Base-by-base conservation (phyloP, 108 stramenopile species). In the Parmales sp. region DNA sequence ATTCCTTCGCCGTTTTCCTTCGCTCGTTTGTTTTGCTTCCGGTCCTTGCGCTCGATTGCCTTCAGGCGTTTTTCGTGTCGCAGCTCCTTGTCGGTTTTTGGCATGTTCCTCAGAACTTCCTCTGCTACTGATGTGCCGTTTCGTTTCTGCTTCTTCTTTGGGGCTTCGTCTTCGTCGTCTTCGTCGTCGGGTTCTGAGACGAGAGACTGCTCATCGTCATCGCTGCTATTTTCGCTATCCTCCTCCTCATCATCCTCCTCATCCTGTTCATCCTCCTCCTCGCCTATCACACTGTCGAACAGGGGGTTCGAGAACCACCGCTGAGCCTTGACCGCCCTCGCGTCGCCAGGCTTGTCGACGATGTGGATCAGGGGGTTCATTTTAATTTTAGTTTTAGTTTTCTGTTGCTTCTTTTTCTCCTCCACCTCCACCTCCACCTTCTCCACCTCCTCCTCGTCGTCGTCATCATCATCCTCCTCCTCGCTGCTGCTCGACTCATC, bases 1-100 rank as follows among this genome's bases (percentile, higher is more conserved):
- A 95, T 89, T 28, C 82, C 91, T 64, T 83, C 84, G 20, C 86
- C 88, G 20, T 85, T 72, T 23, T 76, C 72, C 34, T 80, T 78
- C 19, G 88, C 87, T 34, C 81, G 81, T 38, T 90, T 80, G 11
- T 78, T 82, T 66, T 88, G 79, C 45, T 81, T 79, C 9, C 94
- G 81, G 76, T 94, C 92, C 64, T 92, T 80, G 2, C 96, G 82
- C 43, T 87, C 90, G 51, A 80, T 80, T 29, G 87, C 88, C 71
- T 96, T 96, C 44, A 85, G 63, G 16, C 98, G 80, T 65, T 94
- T 95, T 63, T 95, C 96, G 64, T 94, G 90, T 23, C 98, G 94
- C 34, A 82, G 81, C 71, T 96, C 88, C 65, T 97, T 97, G 65
- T 99, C 98, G 0, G 94, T 98, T 70, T 92, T 94, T 9, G 96